Evolutionary conservation across 306 rosid species (phyloP).

Genomic region (Acacia confusa): DNA sequence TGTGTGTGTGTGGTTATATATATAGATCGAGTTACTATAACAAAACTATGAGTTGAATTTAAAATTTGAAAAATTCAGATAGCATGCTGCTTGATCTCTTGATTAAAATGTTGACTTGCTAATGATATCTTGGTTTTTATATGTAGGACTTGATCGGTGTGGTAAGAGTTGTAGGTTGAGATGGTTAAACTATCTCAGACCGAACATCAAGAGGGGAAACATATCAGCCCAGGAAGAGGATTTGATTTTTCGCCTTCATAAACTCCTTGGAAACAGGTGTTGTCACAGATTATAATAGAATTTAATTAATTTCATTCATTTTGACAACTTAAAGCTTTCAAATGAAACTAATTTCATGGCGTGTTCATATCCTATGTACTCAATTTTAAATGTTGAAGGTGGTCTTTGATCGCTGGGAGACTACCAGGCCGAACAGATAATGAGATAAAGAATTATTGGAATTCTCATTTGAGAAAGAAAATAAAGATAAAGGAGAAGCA

Average conservation of each 20-base stretch:
- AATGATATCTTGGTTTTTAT: not conserved
- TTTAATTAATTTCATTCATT: no score
- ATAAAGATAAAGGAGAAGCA: slow-evolving; percentile 41
- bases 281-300: not conserved
- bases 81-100: not conserved
- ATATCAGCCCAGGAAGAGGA: slow-evolving; percentile 75
- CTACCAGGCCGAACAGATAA: slow-evolving; percentile 72
- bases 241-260: slow-evolving; percentile 65
- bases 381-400: slow-evolving; percentile 33
- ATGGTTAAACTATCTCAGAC: slow-evolving; percentile 71
- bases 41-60: not conserved
- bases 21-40: not conserved
- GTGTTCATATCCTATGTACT: no score
- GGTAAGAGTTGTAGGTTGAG: slow-evolving; percentile 72
- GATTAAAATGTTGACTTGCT: not conserved
- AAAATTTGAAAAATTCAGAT: not conserved
- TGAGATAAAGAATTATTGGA: slow-evolving; percentile 77
- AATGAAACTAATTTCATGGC: no score
- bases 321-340: no score
- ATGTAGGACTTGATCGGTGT: slow-evolving; percentile 53
- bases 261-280: slow-evolving; percentile 67
- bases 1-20: not conserved
- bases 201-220: slow-evolving; percentile 69
- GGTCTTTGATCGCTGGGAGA: slow-evolving; percentile 75
- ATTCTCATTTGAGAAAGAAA: slow-evolving; percentile 71